These are phyloP conservation scores for Oryza punctata DNA, from an alignment of 176 grass and related monocot genomes.

Conservation along the genomic window DNA sequence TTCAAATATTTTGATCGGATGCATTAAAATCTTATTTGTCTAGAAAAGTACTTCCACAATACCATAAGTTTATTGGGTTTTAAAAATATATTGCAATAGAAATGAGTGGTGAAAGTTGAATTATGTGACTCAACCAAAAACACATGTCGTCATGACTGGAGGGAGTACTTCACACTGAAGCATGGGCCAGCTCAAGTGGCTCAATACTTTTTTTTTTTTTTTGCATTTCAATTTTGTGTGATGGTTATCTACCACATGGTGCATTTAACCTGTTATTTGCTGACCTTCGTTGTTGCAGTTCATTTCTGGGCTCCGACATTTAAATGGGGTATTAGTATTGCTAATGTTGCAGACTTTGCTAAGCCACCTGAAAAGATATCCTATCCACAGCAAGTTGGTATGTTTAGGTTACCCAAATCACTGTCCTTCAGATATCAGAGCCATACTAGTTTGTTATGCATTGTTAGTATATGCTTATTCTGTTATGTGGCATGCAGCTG, in stretches of 20 bases:
- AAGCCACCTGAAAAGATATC: constrained; percentile 96
- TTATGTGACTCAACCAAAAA: not conserved
- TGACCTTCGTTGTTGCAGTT: constrained; percentile 48
- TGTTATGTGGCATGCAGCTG: constrained; percentile 52
- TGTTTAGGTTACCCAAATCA: constrained; percentile 18
- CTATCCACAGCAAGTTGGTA: constrained; percentile 94
- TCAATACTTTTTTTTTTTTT: not conserved
- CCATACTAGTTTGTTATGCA: not conserved
- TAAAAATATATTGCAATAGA: not conserved
- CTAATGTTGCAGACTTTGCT: constrained; percentile 90
- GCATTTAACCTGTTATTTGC: constrained; percentile 12
- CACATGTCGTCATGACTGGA: not conserved
- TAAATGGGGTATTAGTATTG: constrained; percentile 97
- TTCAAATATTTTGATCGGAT: not conserved
- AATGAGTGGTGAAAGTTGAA: not conserved
- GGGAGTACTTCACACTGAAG: not conserved
- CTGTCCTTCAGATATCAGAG: not conserved
- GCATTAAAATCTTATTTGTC: not conserved
- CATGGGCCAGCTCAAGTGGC: not conserved
- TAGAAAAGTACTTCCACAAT: not conserved
- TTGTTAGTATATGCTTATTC: constrained; percentile 2
- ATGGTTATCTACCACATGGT: not conserved
- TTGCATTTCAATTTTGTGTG: not conserved
- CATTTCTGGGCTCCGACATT: constrained; percentile 98
- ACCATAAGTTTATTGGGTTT: not conserved